Evolutionary conservation across 768 basidiomycete genomes (phyloP).

Genomic region (Daedalea quercina): DNA sequence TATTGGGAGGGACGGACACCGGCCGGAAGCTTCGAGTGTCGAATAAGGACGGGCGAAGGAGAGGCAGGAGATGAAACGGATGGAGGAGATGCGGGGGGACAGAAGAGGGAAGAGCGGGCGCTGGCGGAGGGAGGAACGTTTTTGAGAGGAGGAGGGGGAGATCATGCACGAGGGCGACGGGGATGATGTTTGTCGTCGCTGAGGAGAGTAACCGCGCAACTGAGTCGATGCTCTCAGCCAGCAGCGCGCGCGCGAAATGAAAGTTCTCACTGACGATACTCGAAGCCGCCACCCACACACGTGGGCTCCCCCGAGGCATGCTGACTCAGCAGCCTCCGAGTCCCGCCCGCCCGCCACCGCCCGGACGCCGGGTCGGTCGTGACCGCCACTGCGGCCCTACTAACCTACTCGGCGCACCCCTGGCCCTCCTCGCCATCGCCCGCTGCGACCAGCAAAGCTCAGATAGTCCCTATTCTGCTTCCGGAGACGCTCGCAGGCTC

Average conservation of each 20-base stretch:
- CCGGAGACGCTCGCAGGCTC: not conserved
- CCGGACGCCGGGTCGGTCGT: not conserved
- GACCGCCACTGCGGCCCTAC: not conserved
- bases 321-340: constrained; percentile 1
- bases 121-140: constrained; percentile 3
- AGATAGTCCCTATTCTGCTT: not conserved
- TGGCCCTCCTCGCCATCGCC: not conserved
- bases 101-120: constrained; percentile 6
- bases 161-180: not conserved
- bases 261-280: constrained; percentile 26
- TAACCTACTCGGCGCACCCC: no score
- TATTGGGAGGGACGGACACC: not conserved
- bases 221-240: not conserved
- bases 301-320: constrained; percentile 1
- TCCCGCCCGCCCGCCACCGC: not conserved
- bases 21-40: not conserved
- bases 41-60: constrained; percentile 6
- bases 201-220: not conserved
- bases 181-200: not conserved
- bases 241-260: constrained; percentile 6
- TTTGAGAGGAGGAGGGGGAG: constrained; percentile 2
- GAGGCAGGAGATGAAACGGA: constrained; percentile 1
- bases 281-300: constrained; percentile 4
- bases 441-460: not conserved
- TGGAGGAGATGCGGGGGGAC: not conserved